Conservation (phyloP, 2,329 filamentous ascomycete species). For the Aphanocladium album region DNA sequence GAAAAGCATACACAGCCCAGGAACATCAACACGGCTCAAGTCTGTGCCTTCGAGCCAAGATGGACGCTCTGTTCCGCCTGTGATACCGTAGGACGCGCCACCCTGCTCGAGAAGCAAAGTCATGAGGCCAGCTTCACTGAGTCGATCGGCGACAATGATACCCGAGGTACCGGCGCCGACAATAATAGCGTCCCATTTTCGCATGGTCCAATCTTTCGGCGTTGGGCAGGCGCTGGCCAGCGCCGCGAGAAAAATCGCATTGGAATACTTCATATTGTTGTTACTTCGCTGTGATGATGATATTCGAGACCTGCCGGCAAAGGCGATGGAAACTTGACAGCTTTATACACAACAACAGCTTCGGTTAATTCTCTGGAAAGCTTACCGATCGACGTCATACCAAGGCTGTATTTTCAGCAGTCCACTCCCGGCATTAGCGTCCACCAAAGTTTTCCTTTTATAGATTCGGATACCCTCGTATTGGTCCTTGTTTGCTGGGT, state of each 20-base stretch:
- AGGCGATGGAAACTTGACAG: not conserved
- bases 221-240: conserved; percentile 9
- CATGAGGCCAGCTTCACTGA: conserved; percentile 47
- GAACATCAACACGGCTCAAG: conserved; percentile 48
- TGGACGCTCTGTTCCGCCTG: conserved; percentile 42
- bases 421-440: not conserved
- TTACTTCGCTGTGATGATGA: not conserved
- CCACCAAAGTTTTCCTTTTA: not conserved
- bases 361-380: not conserved
- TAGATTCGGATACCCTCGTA: conserved; percentile 6
- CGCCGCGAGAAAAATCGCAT: not conserved
- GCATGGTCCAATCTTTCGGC: conserved; percentile 15
- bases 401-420: not conserved
- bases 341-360: conserved; percentile 4
- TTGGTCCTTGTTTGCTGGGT: conserved; percentile 2
- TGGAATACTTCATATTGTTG: not conserved
- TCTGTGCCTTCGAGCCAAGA: conserved; percentile 42
- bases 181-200: conserved; percentile 31
- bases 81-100: conserved; percentile 44
- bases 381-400: conserved; percentile 2
- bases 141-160: conserved; percentile 45
- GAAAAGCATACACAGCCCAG: conserved; percentile 38
- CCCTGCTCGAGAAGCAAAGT: conserved; percentile 49
- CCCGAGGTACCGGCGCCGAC: conserved; percentile 48
- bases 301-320: not conserved